Evolutionary conservation across 306 rosid species (phyloP).

Genomic region (Senna siamea): DNA sequence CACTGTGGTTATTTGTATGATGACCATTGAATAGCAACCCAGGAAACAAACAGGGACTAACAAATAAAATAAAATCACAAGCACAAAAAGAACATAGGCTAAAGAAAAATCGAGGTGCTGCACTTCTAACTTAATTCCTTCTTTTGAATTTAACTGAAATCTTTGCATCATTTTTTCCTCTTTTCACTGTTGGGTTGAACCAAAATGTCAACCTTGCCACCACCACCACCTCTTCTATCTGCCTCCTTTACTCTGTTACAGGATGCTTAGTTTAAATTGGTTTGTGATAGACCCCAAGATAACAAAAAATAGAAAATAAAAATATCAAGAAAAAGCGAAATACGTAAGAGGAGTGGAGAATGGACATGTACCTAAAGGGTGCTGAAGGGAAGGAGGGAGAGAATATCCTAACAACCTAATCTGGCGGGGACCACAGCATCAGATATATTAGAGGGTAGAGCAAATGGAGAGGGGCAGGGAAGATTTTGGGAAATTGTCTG

Average conservation of each 20-base stretch:
- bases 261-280: slow-evolving; percentile 20
- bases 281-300: too few relatives aligned
- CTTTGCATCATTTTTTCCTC: neutral
- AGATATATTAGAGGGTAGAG: too few relatives aligned
- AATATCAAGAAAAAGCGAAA: too few relatives aligned
- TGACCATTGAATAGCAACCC: slow-evolving; percentile 15
- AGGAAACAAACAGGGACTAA: slow-evolving; percentile 19
- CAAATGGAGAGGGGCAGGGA: too few relatives aligned
- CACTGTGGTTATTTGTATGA: slow-evolving; percentile 14
- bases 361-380: too few relatives aligned
- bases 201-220: neutral
- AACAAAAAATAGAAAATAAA: too few relatives aligned
- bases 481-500: too few relatives aligned
- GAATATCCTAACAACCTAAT: too few relatives aligned
- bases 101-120: neutral
- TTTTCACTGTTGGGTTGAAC: neutral
- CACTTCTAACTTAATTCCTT: slow-evolving; percentile 3
- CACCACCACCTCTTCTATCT: neutral
- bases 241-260: neutral
- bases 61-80: slow-evolving; percentile 14
- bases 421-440: too few relatives aligned
- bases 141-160: neutral
- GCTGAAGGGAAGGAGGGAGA: too few relatives aligned
- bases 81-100: neutral
- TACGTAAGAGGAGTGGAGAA: too few relatives aligned